Conservation (phyloP, 192 early-diverging fungal genomes). For the Funneliformis mosseae region DNA sequence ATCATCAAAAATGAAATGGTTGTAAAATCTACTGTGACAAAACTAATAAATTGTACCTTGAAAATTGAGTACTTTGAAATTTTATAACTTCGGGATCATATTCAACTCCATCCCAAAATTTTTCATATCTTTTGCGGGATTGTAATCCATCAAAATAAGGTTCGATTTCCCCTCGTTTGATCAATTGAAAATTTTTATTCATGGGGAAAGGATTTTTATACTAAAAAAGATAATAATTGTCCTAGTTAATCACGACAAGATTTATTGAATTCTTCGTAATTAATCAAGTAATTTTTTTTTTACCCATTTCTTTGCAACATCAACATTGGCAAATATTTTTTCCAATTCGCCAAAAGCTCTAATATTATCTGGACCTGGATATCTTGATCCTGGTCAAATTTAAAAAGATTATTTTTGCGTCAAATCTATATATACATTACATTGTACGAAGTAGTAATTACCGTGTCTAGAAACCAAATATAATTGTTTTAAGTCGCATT, state of each 20-base stretch:
- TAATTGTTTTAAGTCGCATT: too few species aligned
- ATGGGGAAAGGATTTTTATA: constrained; percentile 7
- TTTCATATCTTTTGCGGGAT: not conserved
- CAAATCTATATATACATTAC: not conserved
- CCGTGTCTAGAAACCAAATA: too few species aligned
- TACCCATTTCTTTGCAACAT: not conserved
- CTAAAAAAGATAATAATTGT: not conserved
- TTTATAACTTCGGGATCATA: too few species aligned
- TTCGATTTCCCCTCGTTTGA: not conserved
- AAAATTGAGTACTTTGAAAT: not conserved
- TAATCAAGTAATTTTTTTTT: not conserved
- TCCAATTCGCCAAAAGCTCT: not conserved
- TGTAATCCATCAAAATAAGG: constrained; percentile 1
- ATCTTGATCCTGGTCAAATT: not conserved
- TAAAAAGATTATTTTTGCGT: not conserved
- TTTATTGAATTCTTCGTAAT: too few species aligned
- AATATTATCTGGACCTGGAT: not conserved
- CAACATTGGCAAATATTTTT: constrained; percentile 4
- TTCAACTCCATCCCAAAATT: too few species aligned
- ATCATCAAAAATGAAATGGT: not conserved
- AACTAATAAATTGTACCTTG: not conserved
- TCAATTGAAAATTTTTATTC: too few species aligned
- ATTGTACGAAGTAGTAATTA: not conserved
- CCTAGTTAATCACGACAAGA: too few species aligned
- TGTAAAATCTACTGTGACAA: too few species aligned